A percentile compares a stretch with the other conserved stretches of the same genome.
Conservation (phyloP, 495 filamentous ascomycete genomes). For the Lasiosphaeris hirsuta region DNA sequence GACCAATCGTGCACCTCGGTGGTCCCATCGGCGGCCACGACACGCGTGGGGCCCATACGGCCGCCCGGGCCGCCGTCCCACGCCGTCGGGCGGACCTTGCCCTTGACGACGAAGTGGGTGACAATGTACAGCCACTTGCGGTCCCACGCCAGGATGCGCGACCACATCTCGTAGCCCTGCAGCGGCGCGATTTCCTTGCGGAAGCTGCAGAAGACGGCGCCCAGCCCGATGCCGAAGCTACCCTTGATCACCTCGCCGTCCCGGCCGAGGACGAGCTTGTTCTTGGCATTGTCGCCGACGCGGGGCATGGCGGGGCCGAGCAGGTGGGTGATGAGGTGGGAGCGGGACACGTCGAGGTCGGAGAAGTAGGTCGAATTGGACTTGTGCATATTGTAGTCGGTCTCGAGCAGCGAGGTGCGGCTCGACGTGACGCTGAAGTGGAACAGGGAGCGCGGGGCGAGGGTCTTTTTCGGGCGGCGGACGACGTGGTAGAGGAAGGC, state of each 20-base stretch:
- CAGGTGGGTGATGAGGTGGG: slow-evolving; percentile 55
- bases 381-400: slow-evolving; percentile 84
- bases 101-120: slow-evolving; percentile 56
- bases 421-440: slow-evolving; percentile 59
- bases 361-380: slow-evolving; percentile 80
- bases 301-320: slow-evolving; percentile 46
- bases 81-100: slow-evolving; percentile 47
- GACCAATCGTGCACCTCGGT: slow-evolving; percentile 49
- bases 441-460: slow-evolving; percentile 58
- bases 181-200: slow-evolving; percentile 66
- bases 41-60: slow-evolving; percentile 18
- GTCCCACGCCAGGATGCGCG: slow-evolving; percentile 68
- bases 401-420: slow-evolving; percentile 61
- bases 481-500: slow-evolving; percentile 59
- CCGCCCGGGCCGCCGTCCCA: slow-evolving; percentile 27
- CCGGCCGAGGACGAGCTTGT: slow-evolving; percentile 41
- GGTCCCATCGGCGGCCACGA: slow-evolving; percentile 34
- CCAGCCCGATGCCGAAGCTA: slow-evolving; percentile 59
- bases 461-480: slow-evolving; percentile 24
- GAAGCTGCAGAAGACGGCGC: slow-evolving; percentile 65
- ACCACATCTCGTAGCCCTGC: slow-evolving; percentile 69
- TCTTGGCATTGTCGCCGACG: slow-evolving; percentile 39
- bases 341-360: slow-evolving; percentile 72
- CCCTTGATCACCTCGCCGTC: slow-evolving; percentile 31
- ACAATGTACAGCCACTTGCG: slow-evolving; percentile 51